These are phyloP conservation scores for Ophiostoma sp. DNA, from an alignment of 2,329 filamentous ascomycete genomes.

Conservation along the genomic window DNA sequence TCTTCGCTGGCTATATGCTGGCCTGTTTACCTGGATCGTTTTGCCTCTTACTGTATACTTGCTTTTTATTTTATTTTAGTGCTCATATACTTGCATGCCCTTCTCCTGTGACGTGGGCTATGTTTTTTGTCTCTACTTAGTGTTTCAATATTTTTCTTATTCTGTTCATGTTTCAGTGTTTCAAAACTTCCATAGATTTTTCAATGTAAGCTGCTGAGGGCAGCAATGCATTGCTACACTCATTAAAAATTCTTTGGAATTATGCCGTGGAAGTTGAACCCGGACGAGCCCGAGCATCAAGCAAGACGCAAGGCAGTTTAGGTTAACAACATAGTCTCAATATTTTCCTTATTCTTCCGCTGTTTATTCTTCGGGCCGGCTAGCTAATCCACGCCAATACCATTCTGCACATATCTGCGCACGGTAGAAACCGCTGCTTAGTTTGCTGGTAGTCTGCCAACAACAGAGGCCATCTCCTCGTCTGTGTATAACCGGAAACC, in stretches of 20 bases:
- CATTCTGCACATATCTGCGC: background rate
- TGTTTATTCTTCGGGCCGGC: background rate
- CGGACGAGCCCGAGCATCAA: too few relatives aligned
- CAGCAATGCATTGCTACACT: background rate
- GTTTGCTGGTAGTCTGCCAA: slow-evolving; percentile 71
- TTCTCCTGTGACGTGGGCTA: background rate
- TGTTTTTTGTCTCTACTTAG: background rate
- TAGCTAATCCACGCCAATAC: background rate
- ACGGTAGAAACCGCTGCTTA: slow-evolving; percentile 33
- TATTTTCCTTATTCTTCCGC: background rate
- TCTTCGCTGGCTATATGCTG: background rate
- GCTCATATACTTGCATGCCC: background rate
- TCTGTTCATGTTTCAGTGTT: background rate
- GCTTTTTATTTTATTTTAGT: background rate
- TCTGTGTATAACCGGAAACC: slow-evolving; percentile 98
- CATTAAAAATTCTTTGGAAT: background rate
- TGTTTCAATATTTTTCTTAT: background rate
- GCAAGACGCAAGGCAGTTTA: too few relatives aligned
- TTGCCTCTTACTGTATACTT: background rate
- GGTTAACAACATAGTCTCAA: background rate
- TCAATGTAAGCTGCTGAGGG: background rate
- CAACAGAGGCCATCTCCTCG: slow-evolving; percentile 91
- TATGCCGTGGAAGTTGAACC: background rate
- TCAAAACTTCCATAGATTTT: background rate
- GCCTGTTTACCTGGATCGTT: background rate